These are phyloP conservation scores for Misopates orontium DNA, from an alignment of 257 asterid genomes.

Conservation along the genomic window DNA sequence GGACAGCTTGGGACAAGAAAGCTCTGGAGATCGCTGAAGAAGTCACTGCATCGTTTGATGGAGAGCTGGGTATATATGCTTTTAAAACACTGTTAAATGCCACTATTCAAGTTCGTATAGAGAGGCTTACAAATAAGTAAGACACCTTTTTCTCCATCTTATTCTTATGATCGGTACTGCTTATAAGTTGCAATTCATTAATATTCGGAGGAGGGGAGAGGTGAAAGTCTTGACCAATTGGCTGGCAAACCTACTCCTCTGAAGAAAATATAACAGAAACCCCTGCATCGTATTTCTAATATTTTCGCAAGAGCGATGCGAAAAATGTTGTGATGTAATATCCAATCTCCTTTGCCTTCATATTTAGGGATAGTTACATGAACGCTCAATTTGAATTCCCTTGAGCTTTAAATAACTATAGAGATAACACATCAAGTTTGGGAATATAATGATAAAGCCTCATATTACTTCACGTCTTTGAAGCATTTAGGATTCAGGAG, in stretches of 20 bases:
- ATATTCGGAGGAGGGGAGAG: not conserved
- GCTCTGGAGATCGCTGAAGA: conserved; percentile 75
- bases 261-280: too few species aligned
- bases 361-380: too few species aligned
- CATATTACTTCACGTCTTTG: too few species aligned
- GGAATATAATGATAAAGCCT: too few species aligned
- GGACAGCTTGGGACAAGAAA: conserved; percentile 72
- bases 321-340: too few species aligned
- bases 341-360: too few species aligned
- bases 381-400: too few species aligned
- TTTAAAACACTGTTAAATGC: conserved; percentile 69
- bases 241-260: not conserved
- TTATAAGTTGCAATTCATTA: not conserved
- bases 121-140: conserved; percentile 85
- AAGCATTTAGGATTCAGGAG: too few species aligned
- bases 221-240: not conserved
- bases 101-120: conserved; percentile 74
- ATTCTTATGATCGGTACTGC: not conserved
- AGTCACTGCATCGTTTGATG: conserved; percentile 67
- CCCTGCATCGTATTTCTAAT: too few species aligned
- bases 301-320: too few species aligned
- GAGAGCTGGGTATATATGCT: conserved; percentile 84
- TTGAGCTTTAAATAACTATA: too few species aligned
- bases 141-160: conserved; percentile 20
- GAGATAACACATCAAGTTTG: too few species aligned